Evolutionary conservation across 352 stramenopile species (phyloP).

Genomic region (Globisporangium ultimum): DNA sequence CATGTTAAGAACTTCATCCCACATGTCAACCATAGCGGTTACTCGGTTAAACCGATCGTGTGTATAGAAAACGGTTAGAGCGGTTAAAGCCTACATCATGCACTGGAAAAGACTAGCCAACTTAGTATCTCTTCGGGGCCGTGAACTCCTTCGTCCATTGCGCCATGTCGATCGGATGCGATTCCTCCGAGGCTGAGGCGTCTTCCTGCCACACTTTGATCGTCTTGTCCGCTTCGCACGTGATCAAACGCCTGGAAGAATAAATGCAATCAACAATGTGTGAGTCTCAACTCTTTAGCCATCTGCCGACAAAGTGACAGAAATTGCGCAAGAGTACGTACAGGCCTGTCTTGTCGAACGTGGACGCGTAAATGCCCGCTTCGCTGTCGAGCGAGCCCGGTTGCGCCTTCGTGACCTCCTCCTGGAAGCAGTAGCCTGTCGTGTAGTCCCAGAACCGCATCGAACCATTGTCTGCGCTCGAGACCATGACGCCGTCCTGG

Average conservation of each 20-base stretch:
- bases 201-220: conserved; percentile 99
- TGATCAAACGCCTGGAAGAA: conserved; percentile 92
- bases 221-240: conserved; percentile 98
- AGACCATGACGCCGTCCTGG: conserved; percentile 96
- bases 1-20: too few species aligned
- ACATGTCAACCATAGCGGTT: too few species aligned
- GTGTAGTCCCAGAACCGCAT: conserved; percentile 99
- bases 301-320: conserved; percentile 7
- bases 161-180: conserved; percentile 97
- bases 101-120: too few species aligned
- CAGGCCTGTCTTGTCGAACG: conserved; percentile 97
- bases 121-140: conserved; percentile 74
- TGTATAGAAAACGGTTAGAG: too few species aligned
- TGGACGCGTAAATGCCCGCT: conserved; percentile 95
- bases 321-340: conserved; percentile 30
- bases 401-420: conserved; percentile 91
- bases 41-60: too few species aligned
- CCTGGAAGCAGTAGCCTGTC: conserved; percentile 98
- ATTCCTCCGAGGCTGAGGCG: conserved; percentile 91
- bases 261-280: too few species aligned
- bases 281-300: not conserved
- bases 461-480: conserved; percentile 95
- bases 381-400: conserved; percentile 97
- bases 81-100: too few species aligned
- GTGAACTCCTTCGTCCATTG: conserved; percentile 95